phyloP scores from a whole-genome alignment of 2,329 filamentous ascomycete species.

The Uncinocarpus reesii region DNA sequence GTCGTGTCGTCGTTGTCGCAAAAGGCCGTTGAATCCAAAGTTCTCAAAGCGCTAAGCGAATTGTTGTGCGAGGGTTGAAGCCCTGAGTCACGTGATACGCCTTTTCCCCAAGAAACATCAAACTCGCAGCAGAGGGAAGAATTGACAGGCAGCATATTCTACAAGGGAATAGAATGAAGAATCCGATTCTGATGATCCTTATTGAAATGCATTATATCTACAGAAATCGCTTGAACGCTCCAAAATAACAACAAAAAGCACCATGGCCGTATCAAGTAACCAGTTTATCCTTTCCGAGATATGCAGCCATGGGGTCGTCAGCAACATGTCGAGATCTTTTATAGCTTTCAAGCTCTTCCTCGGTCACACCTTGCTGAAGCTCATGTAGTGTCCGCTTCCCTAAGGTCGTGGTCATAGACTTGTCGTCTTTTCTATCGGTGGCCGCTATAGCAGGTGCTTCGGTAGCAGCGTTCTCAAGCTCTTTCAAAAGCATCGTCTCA shows the following conservation, averaged over 20 bases:
- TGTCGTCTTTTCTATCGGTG: conserved; percentile 22
- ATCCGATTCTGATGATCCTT: too few species aligned
- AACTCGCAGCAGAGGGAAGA: too few species aligned
- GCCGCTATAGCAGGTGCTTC: conserved; percentile 19
- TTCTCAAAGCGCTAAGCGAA: conserved; percentile 35
- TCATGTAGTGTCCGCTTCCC: conserved; percentile 71
- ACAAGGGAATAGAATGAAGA: too few species aligned
- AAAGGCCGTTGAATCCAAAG: conserved; percentile 30
- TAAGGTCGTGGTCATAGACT: conserved; percentile 19
- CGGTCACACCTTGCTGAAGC: conserved; percentile 65
- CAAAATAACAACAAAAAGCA: not conserved
- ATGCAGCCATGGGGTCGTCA: conserved; percentile 78
- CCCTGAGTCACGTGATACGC: conserved; percentile 26
- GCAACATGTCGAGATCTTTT: conserved; percentile 61
- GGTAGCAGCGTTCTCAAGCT: conserved; percentile 17
- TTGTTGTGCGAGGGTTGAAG: conserved; percentile 32
- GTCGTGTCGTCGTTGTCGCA: conserved; percentile 39
- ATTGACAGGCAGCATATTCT: too few species aligned
- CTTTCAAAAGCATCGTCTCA: conserved; percentile 48
- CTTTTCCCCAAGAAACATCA: too few species aligned
- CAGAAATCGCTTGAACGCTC: conserved; percentile 14
- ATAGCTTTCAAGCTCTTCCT: conserved; percentile 80
- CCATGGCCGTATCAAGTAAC: conserved; percentile 6
- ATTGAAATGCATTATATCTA: not conserved
- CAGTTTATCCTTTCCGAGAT: conserved; percentile 63